Evolutionary conservation across 2,329 filamentous ascomycete genomes (phyloP), one percentile per base, ranked within the genome.

Genomic region (Diaporthe citrichinensis): DNA sequence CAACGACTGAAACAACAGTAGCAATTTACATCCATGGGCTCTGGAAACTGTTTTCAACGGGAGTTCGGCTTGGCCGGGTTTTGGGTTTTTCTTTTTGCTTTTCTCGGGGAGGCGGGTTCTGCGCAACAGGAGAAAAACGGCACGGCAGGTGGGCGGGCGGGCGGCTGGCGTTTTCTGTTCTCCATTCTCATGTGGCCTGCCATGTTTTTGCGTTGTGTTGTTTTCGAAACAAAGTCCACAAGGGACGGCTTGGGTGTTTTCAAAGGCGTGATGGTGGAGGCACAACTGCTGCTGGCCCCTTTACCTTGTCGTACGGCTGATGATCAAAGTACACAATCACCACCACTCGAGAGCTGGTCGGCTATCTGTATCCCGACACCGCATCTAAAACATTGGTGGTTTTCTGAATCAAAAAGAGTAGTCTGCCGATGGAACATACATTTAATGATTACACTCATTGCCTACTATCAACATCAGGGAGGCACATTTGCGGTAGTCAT

Each of bases 251-350:
- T 55, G 49, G 23, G 65, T 69, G n/a, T 65, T 41, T 41, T 41
- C 3, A 36, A 10, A 53, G 34, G 65, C 65, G 49, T 31, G 65
- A 12, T 69, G 34, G 34, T 69, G 49, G 23, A 69, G 46, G 65
- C 23, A 55, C 20, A 46, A 49, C 25, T 31, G 25, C 34, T 28
- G 46, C 12, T 65, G 20, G 14, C 15, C 23, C 39, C 3, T 17
- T 44, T 44, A 15, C 12, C 58, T 12, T 34, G 23, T 44, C 25
- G 3, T 36, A 62, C 31, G 58, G 46, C 46, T 65, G 71, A 57
- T 55, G 71, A 73, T 55, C 58, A 55, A 55, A 73, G 39, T n/a
- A 62, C 44, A 65, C 49, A 57, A 53, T 17, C 51, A 34, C 71
- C 39, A 41, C 39, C 23, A 57, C 17, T 62, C 7, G n/a, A 44